These are phyloP conservation scores for Cystofilobasidium bisporidii DNA, from an alignment of 768 basidiomycete genomes.

Conservation along the genomic window DNA sequence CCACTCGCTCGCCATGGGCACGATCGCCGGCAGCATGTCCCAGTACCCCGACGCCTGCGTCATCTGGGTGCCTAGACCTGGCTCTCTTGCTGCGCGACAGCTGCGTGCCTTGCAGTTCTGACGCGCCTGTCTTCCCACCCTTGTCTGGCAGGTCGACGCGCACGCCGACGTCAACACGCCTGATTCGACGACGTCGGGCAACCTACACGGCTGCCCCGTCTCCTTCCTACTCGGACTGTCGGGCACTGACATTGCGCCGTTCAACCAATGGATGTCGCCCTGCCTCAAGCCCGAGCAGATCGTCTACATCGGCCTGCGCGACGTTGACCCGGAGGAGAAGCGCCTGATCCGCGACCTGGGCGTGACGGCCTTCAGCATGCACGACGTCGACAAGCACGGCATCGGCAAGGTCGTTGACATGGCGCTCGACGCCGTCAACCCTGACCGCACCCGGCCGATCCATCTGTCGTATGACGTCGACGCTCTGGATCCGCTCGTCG, in stretches of 20 bases:
- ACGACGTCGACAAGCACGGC: conserved; percentile 72
- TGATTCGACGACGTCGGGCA: conserved; percentile 69
- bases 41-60: conserved; percentile 55
- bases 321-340: conserved; percentile 82
- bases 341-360: conserved; percentile 65
- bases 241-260: conserved; percentile 42
- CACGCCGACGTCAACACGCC: conserved; percentile 94
- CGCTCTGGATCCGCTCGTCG: conserved; percentile 71
- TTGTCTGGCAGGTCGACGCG: conserved; percentile 56
- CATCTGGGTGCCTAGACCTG: conserved; percentile 52
- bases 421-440: conserved; percentile 91
- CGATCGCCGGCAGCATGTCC: conserved; percentile 51
- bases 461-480: conserved; percentile 97
- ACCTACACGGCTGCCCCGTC: conserved; percentile 96
- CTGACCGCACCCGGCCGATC: conserved; percentile 68
- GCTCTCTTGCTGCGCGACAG: background rate
- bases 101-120: background rate
- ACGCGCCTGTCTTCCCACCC: background rate
- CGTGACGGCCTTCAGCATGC: conserved; percentile 85
- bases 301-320: conserved; percentile 50
- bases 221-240: conserved; percentile 70
- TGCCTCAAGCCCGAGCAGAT: conserved; percentile 24
- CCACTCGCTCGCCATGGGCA: conserved; percentile 79
- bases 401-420: conserved; percentile 92
- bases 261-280: conserved; percentile 34